Evolutionary conservation across 768 basidiomycete species (phyloP).

Genomic region (Grammothele lineata): DNA sequence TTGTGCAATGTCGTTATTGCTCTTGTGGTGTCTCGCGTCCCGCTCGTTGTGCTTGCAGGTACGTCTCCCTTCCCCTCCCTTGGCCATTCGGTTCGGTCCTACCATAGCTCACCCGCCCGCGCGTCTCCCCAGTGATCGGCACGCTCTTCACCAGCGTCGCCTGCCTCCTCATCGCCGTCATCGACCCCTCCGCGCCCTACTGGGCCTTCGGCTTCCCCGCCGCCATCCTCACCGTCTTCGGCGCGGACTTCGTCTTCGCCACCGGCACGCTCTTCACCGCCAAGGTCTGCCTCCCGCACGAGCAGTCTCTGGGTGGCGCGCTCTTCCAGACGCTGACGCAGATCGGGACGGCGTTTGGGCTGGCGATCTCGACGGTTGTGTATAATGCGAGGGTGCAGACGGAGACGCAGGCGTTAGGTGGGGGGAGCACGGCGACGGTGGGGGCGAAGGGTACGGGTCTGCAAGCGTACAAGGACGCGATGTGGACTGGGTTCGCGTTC

Average conservation of each 20-base stretch:
- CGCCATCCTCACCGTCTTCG: conserved; percentile 59
- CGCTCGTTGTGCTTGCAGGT: conserved; percentile 58
- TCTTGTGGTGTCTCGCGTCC: conserved; percentile 49
- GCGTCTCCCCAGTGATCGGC: conserved; percentile 45
- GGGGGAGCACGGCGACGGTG: conserved; percentile 15
- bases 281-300: conserved; percentile 57
- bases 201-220: conserved; percentile 79
- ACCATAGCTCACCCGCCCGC: neutral
- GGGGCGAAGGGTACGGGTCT: conserved; percentile 31
- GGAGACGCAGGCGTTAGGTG: conserved; percentile 29
- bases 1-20: conserved; percentile 65
- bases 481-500: conserved; percentile 64
- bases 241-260: conserved; percentile 75
- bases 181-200: conserved; percentile 51
- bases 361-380: conserved; percentile 70
- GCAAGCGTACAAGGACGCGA: conserved; percentile 53
- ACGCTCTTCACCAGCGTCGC: conserved; percentile 55
- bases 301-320: conserved; percentile 74
- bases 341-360: conserved; percentile 67
- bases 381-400: conserved; percentile 48
- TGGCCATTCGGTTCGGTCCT: neutral
- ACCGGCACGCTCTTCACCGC: conserved; percentile 73
- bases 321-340: conserved; percentile 75
- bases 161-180: conserved; percentile 64
- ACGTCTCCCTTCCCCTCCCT: conserved; percentile 14